These are phyloP conservation scores for Schizothecium vesticola DNA, from an alignment of 495 filamentous ascomycete species.

Conservation along the genomic window DNA sequence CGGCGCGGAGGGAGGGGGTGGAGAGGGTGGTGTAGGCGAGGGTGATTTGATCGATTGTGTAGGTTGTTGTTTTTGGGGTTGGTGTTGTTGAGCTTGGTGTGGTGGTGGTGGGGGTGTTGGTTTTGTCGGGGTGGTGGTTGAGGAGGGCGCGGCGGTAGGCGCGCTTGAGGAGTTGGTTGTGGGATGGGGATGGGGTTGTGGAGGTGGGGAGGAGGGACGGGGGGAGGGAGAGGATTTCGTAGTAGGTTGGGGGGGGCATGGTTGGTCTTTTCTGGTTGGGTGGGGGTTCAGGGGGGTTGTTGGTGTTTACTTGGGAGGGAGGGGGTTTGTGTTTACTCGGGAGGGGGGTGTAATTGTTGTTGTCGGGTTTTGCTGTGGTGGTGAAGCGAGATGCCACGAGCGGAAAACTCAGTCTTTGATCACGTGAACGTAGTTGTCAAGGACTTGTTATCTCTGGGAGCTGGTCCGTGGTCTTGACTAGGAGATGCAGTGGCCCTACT, in stretches of 20 bases:
- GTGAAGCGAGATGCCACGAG: neutral
- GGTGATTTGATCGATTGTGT: constrained; percentile 72
- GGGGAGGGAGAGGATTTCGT: constrained; percentile 42
- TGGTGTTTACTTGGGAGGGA: neutral
- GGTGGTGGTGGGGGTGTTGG: constrained; percentile 55
- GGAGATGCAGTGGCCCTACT: neutral
- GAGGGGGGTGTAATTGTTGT: neutral
- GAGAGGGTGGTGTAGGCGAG: constrained; percentile 68
- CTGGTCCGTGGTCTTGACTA: neutral
- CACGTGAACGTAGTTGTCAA: neutral
- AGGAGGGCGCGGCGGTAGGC: constrained; percentile 78
- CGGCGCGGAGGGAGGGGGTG: constrained; percentile 48
- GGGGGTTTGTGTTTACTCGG: neutral
- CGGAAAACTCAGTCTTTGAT: neutral
- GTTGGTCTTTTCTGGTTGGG: neutral
- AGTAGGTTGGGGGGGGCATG: constrained; percentile 31
- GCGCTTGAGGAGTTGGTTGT: constrained; percentile 49
- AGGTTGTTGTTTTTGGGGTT: constrained; percentile 40
- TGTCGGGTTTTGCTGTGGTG: neutral
- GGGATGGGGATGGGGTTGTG: constrained; percentile 9
- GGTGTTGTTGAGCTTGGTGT: constrained; percentile 32
- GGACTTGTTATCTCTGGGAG: neutral
- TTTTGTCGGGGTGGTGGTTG: constrained; percentile 77
- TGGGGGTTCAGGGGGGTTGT: neutral
- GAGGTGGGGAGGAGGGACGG: constrained; percentile 17